phyloP scores from a whole-genome alignment of 2,329 filamentous ascomycete genomes.

The Trichoderma sp. region DNA sequence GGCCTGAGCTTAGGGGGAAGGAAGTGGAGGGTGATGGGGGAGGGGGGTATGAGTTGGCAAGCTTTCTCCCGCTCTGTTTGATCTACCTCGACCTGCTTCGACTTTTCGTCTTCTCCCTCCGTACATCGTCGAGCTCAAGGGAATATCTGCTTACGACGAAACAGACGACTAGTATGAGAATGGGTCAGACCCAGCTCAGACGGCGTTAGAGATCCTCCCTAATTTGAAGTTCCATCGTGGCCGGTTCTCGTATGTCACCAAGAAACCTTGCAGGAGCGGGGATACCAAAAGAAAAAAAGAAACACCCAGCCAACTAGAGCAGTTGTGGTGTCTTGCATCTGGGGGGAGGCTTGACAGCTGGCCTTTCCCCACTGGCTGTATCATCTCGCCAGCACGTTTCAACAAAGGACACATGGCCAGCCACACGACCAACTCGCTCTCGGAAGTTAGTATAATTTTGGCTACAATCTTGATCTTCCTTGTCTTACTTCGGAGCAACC shows the following conservation, averaged over 20 bases:
- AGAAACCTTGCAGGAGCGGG: conserved; percentile 19
- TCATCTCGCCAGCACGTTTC: conserved; percentile 35
- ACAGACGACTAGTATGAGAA: conserved; percentile 8
- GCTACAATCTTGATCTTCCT: conserved; percentile 11
- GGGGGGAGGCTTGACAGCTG: conserved; percentile 32
- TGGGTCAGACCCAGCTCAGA: neutral
- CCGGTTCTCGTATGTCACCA: conserved; percentile 13
- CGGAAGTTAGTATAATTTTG: conserved; percentile 23
- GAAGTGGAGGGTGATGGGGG: conserved; percentile 1
- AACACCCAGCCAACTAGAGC: conserved; percentile 22
- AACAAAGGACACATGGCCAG: conserved; percentile 39
- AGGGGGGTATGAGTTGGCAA: conserved; percentile 17
- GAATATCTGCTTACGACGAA: neutral
- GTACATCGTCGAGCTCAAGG: neutral
- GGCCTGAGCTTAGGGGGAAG: conserved; percentile 15
- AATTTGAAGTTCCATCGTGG: conserved; percentile 12
- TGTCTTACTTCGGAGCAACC: conserved; percentile 24
- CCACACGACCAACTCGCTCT: conserved; percentile 28
- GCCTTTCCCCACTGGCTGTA: conserved; percentile 33
- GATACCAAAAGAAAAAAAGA: neutral
- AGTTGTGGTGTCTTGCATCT: conserved; percentile 23
- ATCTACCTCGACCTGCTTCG: neutral
- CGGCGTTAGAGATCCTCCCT: conserved; percentile 1
- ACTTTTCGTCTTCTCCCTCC: conserved; percentile 1
- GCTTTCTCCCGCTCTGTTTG: conserved; percentile 3